Percentiles rank a stretch among this genome's conserved stretches.
Conservation (phyloP, 2,329 filamentous ascomycete genomes). For the Ceratocystis huliohia region DNA sequence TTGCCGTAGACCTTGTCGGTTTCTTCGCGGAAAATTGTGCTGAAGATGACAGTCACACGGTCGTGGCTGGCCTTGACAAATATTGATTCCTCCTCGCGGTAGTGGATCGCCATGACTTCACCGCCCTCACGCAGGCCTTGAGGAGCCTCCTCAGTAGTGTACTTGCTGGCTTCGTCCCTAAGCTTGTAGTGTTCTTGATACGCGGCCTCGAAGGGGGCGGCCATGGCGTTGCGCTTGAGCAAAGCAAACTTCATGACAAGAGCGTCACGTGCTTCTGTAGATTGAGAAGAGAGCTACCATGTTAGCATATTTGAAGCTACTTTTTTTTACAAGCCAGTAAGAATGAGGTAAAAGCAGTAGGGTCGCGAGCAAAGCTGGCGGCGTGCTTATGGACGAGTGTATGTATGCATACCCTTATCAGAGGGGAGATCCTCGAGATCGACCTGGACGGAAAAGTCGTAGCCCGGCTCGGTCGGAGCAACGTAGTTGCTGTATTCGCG, state of each 20-base stretch:
- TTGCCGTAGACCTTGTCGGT: constrained; percentile 96
- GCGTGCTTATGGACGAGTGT: neutral
- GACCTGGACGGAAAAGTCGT: constrained; percentile 87
- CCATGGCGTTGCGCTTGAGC: constrained; percentile 97
- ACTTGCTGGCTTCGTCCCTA: constrained; percentile 78
- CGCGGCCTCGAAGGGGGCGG: constrained; percentile 91
- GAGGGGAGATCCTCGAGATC: constrained; percentile 79
- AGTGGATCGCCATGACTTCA: constrained; percentile 90
- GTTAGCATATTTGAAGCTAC: constrained; percentile 1
- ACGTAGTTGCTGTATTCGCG: constrained; percentile 93
- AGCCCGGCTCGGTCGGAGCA: constrained; percentile 73
- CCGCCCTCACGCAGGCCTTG: constrained; percentile 82
- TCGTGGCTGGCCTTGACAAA: constrained; percentile 97
- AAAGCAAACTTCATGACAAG: constrained; percentile 77
- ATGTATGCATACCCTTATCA: constrained; percentile 48
- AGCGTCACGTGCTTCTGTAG: constrained; percentile 66
- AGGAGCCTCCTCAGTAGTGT: constrained; percentile 85
- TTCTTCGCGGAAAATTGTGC: constrained; percentile 93
- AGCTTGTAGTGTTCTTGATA: constrained; percentile 85
- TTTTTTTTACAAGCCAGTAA: neutral
- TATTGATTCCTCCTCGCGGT: constrained; percentile 96
- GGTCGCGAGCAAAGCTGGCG: neutral
- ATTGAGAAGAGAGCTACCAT: neutral
- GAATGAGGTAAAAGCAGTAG: neutral
- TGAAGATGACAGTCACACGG: constrained; percentile 97